phyloP scores from a whole-genome alignment of 495 filamentous ascomycete genomes.

The Aspergillus bertholletiae region DNA sequence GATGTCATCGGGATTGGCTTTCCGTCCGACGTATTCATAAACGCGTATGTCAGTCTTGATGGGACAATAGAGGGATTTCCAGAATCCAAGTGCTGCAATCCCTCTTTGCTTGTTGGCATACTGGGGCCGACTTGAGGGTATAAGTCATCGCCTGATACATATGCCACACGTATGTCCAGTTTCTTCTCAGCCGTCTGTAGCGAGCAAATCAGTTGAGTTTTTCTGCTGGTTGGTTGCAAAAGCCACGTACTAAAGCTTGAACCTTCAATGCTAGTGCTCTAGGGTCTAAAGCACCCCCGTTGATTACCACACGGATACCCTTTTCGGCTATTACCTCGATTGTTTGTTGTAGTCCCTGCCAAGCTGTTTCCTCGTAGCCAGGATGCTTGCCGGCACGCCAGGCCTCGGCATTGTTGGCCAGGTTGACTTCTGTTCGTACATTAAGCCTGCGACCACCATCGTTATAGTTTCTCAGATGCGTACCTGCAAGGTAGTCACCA shows the following conservation, averaged over 20 bases:
- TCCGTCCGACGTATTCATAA: conserved; percentile 11
- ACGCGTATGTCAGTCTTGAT: conserved; percentile 19
- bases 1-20: conserved; percentile 24
- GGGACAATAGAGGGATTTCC: conserved; percentile 14
- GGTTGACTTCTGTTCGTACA: conserved; percentile 35
- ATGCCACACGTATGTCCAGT: conserved; percentile 40
- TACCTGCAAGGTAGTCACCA: conserved; percentile 53
- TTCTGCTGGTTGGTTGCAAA: background rate
- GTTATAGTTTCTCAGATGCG: background rate
- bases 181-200: conserved; percentile 22
- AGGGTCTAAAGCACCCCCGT: conserved; percentile 43
- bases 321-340: conserved; percentile 41
- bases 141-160: conserved; percentile 45
- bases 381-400: conserved; percentile 32
- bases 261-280: conserved; percentile 38
- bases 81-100: conserved; percentile 37
- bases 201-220: background rate
- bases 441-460: background rate
- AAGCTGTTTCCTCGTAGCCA: conserved; percentile 41
- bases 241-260: conserved; percentile 27
- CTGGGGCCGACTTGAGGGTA: conserved; percentile 23
- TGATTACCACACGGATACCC: conserved; percentile 42
- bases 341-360: conserved; percentile 41
- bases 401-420: conserved; percentile 43
- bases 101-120: conserved; percentile 22